phyloP scores from a whole-genome alignment of 2,329 filamentous ascomycete species.

The Stylonectria norvegica region DNA sequence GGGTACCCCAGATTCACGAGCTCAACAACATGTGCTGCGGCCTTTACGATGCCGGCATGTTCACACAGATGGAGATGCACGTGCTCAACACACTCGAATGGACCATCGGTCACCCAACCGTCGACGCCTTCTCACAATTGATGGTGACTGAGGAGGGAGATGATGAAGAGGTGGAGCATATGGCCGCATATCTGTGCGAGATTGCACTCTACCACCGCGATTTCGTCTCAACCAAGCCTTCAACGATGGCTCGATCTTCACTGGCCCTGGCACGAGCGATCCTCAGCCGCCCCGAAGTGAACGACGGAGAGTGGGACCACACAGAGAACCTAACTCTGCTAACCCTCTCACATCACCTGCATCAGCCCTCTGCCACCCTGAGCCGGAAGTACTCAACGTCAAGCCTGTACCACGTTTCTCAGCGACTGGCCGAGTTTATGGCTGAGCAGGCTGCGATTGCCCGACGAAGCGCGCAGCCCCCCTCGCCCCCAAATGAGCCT shows the following conservation, averaged over 20 bases:
- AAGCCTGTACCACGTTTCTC: constrained; percentile 51
- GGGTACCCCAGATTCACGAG: constrained; percentile 95
- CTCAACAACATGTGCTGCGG: constrained; percentile 99
- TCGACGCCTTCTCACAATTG: constrained; percentile 88
- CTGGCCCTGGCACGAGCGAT: constrained; percentile 85
- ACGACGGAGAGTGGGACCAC: constrained; percentile 72
- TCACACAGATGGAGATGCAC: constrained; percentile 99
- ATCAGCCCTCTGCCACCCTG: constrained; percentile 56
- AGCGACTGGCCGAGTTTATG: constrained; percentile 56
- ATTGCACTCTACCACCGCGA: constrained; percentile 95
- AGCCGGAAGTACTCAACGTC: constrained; percentile 58
- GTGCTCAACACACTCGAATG: constrained; percentile 96
- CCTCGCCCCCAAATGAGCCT: constrained; percentile 57
- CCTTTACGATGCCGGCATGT: constrained; percentile 98
- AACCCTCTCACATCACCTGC: constrained; percentile 56
- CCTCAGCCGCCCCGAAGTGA: constrained; percentile 72
- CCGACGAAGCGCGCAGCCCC: constrained; percentile 49
- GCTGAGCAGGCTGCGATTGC: constrained; percentile 56
- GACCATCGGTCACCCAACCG: constrained; percentile 92
- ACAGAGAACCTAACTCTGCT: constrained; percentile 65
- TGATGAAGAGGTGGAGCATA: constrained; percentile 86
- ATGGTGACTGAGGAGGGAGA: constrained; percentile 75
- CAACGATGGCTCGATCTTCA: constrained; percentile 83
- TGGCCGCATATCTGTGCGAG: constrained; percentile 92
- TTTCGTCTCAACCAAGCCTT: constrained; percentile 89